Conservation (phyloP, 2,329 filamentous ascomycete genomes). For the Neonectria punicea region DNA sequence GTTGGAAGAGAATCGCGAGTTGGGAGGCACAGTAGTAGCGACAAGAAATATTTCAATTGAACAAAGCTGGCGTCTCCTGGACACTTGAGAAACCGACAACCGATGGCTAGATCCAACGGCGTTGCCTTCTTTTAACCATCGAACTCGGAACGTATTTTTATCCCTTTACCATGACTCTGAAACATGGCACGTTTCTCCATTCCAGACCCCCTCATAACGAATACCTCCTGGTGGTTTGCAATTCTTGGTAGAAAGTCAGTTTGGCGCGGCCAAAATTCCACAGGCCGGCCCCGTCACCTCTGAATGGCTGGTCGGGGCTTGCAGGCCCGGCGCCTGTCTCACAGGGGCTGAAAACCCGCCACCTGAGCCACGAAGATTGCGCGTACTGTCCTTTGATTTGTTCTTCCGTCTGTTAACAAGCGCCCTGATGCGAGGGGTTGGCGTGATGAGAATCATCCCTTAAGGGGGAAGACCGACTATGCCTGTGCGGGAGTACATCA, state of each 20-base stretch:
- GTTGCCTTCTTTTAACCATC: not conserved
- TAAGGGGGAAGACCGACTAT: not conserved
- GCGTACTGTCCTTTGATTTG: not conserved
- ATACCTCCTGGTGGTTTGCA: not conserved
- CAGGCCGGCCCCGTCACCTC: slow-evolving; percentile 13
- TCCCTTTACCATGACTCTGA: not conserved
- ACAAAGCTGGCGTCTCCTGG: not conserved
- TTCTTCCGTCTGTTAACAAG: not conserved
- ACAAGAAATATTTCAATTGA: not conserved
- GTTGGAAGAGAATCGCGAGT: not conserved
- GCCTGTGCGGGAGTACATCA: not conserved
- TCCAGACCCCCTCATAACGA: slow-evolving; percentile 23
- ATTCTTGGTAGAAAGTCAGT: slow-evolving; percentile 25
- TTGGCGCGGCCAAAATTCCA: slow-evolving; percentile 27
- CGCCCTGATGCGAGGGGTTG: too few species aligned
- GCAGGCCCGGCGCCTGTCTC: not conserved
- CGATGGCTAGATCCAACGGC: not conserved
- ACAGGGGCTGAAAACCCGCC: not conserved
- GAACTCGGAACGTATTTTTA: too few species aligned
- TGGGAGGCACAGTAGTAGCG: not conserved
- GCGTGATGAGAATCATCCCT: not conserved
- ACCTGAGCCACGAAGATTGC: not conserved
- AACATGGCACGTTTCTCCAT: slow-evolving; percentile 17
- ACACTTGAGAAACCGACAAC: not conserved
- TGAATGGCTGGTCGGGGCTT: not conserved